A percentile compares a stretch with the other conserved stretches of the same genome.
These are phyloP conservation scores for Gracilaria gracilis DNA, from an alignment of 23 red algal species.

Conservation along the genomic window DNA sequence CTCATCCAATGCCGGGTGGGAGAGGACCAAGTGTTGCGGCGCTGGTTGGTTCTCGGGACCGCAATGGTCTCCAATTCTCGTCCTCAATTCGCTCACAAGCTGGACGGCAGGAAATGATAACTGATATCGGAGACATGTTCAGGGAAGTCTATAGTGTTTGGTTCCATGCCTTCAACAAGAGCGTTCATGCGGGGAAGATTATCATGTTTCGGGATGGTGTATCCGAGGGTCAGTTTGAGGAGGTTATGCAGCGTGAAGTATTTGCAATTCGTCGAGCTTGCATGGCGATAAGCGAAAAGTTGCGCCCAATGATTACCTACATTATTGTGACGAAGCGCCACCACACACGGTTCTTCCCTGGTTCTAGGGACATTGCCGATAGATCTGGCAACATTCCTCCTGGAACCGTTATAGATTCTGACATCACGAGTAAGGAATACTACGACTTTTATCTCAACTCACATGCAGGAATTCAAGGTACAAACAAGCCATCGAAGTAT, in stretches of 20 bases:
- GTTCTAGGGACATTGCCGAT: background rate
- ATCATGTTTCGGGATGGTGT: conserved; percentile 83
- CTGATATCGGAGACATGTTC: conserved; percentile 47
- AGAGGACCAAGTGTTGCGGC: conserved; percentile 66
- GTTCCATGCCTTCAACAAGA: background rate
- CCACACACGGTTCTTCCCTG: conserved; percentile 63
- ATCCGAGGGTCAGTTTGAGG: conserved; percentile 69
- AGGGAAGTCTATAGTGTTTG: conserved; percentile 21
- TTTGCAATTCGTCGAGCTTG: conserved; percentile 40
- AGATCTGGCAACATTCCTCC: conserved; percentile 52
- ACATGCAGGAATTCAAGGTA: conserved; percentile 64
- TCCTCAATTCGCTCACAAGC: conserved; percentile 45
- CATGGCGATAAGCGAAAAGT: background rate
- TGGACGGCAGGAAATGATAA: conserved; percentile 59
- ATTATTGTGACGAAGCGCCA: conserved; percentile 76
- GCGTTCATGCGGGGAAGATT: conserved; percentile 22
- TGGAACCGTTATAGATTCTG: conserved; percentile 43
- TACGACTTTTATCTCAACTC: conserved; percentile 75
- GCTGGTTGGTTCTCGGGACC: conserved; percentile 66
- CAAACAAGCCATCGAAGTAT: conserved; percentile 64
- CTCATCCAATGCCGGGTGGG: conserved; percentile 68
- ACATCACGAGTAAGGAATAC: conserved; percentile 21
- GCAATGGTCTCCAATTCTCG: conserved; percentile 55
- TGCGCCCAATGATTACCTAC: conserved; percentile 56
- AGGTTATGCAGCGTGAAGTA: conserved; percentile 63